phyloP scores from a whole-genome alignment of 2,329 filamentous ascomycete genomes.

The Meredithiella fracta region DNA sequence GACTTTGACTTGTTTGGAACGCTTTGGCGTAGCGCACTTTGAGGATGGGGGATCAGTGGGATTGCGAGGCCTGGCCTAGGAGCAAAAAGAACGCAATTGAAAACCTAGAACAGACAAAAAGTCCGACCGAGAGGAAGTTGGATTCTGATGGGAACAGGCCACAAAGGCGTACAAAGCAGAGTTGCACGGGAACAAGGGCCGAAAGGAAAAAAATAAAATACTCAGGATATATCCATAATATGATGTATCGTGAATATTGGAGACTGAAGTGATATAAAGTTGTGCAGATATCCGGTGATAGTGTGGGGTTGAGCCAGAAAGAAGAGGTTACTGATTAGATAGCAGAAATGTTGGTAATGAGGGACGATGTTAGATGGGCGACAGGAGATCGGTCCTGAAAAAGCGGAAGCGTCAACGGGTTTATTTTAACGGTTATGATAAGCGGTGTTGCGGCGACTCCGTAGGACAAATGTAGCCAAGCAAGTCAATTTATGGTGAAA shows the following conservation, averaged over 20 bases:
- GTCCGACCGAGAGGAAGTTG: not conserved
- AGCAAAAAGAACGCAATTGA: conserved; percentile 10
- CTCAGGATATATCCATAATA: not conserved
- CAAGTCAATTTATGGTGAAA: no score
- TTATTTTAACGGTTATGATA: no score
- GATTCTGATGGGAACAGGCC: not conserved
- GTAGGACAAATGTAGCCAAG: no score
- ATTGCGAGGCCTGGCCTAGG: conserved; percentile 2
- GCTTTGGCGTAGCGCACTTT: conserved; percentile 3
- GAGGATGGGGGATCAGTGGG: conserved; percentile 2
- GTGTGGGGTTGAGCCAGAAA: not conserved
- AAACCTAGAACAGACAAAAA: conserved; percentile 9
- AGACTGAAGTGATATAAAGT: not conserved
- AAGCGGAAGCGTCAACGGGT: no score
- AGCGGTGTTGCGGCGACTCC: no score
- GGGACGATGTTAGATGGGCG: no score
- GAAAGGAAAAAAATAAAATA: conserved; percentile 4
- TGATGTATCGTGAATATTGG: not conserved
- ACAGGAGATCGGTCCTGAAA: no score
- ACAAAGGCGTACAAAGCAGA: not conserved
- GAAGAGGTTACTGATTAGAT: not conserved
- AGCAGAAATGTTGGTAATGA: no score
- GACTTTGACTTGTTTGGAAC: conserved; percentile 3
- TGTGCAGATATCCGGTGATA: not conserved
- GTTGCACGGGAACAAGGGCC: not conserved